Percentiles rank a stretch among this genome's conserved stretches.
phyloP scores from a whole-genome alignment of 1,284 basidiomycete species.

The Pterulicium gracile region DNA sequence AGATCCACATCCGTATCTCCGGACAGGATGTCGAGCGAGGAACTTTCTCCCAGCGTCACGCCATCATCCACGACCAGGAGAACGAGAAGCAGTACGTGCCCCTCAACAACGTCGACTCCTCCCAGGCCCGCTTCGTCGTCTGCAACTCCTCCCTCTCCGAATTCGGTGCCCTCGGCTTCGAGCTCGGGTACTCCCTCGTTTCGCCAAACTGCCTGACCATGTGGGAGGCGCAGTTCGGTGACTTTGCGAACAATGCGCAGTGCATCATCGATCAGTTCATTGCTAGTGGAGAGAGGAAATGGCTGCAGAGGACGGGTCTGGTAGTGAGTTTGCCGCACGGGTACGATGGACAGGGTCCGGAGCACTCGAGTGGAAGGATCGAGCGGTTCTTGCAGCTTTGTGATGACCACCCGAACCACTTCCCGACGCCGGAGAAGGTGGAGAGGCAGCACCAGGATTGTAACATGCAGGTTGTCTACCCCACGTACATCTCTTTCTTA shows the following conservation, averaged over 20 bases:
- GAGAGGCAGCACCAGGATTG: slow-evolving; percentile 97
- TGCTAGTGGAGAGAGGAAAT: slow-evolving; percentile 95
- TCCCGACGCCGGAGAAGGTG: slow-evolving; percentile 83
- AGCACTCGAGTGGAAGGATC: slow-evolving; percentile 93
- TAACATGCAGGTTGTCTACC: slow-evolving; percentile 98
- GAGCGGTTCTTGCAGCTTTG: slow-evolving; percentile 98
- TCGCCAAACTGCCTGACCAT: slow-evolving; percentile 91
- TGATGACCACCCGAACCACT: slow-evolving; percentile 92
- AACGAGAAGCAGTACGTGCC: slow-evolving; percentile 89
- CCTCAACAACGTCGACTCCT: slow-evolving; percentile 78
- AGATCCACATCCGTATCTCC: slow-evolving; percentile 90
- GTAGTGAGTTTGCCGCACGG: slow-evolving; percentile 93
- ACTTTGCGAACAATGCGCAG: slow-evolving; percentile 96
- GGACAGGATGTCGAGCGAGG: slow-evolving; percentile 99
- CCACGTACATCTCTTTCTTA: slow-evolving; percentile 49
- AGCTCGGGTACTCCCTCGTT: slow-evolving; percentile 97
- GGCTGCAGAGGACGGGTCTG: slow-evolving; percentile 92
- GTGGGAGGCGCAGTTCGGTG: slow-evolving; percentile 99
- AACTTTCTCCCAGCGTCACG: slow-evolving; percentile 99
- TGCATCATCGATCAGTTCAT: slow-evolving; percentile 99
- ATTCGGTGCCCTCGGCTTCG: slow-evolving; percentile 92
- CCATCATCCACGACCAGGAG: slow-evolving; percentile 92
- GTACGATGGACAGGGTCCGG: slow-evolving; percentile 98
- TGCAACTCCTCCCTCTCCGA: slow-evolving; percentile 98
- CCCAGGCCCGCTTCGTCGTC: slow-evolving; percentile 87